Evolutionary conservation across 768 basidiomycete species (phyloP).

Genomic region (Cystobasidium tubakii): DNA sequence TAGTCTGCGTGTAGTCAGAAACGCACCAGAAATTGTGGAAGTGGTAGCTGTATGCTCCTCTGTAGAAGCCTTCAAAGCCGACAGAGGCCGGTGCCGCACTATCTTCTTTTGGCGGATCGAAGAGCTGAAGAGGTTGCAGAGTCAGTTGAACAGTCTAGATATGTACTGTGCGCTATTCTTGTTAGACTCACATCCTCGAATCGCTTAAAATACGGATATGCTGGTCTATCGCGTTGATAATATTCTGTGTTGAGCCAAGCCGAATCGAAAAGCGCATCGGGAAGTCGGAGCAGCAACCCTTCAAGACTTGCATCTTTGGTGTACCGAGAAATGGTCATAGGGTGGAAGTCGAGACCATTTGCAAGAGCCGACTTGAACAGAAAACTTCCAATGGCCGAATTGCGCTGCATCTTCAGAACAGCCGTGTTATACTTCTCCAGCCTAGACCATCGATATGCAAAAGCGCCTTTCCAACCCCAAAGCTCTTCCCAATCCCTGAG

Average conservation of each 20-base stretch:
- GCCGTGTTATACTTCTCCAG: constrained; percentile 93
- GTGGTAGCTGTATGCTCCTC: constrained; percentile 53
- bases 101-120: constrained; percentile 66
- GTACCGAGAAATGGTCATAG: constrained; percentile 87
- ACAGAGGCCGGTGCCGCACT: constrained; percentile 78
- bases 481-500: constrained; percentile 97
- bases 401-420: constrained; percentile 85
- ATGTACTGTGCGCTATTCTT: no score
- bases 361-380: constrained; percentile 88
- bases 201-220: constrained; percentile 89
- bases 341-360: constrained; percentile 89
- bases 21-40: constrained; percentile 39
- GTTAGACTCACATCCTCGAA: constrained; percentile 52
- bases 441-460: constrained; percentile 93
- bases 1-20: not conserved
- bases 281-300: constrained; percentile 73
- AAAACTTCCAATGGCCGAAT: constrained; percentile 83
- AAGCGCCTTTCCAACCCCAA: constrained; percentile 94
- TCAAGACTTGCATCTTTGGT: constrained; percentile 82
- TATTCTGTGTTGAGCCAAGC: constrained; percentile 71
- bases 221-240: constrained; percentile 70
- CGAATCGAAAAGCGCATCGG: constrained; percentile 92
- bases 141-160: no score
- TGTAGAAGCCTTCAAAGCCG: constrained; percentile 93
- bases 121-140: constrained; percentile 76